Percentiles rank a stretch among this genome's conserved stretches.
Conservation (phyloP, 495 filamentous ascomycete genomes). For the Neurospora cerealis region DNA sequence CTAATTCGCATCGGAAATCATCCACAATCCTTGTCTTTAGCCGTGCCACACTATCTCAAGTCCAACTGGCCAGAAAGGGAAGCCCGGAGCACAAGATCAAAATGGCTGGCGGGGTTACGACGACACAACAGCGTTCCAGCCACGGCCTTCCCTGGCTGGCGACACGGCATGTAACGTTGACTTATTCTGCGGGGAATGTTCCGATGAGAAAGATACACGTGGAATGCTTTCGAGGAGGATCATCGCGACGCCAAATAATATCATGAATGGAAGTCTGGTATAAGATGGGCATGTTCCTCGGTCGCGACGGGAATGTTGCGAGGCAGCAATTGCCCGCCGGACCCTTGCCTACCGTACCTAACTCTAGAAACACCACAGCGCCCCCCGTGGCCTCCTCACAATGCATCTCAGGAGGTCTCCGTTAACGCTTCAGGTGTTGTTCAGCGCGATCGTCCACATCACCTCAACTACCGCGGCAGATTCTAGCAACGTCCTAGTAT, state of each 20-base stretch:
- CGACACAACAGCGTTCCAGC: background rate
- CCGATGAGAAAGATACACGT: background rate
- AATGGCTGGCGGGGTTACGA: background rate
- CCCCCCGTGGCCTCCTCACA: background rate
- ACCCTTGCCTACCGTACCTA: background rate
- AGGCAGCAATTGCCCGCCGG: background rate
- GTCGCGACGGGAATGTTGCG: background rate
- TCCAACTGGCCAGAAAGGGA: background rate
- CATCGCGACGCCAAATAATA: background rate
- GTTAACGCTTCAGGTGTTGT: background rate
- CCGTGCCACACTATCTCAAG: background rate
- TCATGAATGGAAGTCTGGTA: background rate
- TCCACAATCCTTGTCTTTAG: background rate
- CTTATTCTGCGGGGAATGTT: background rate
- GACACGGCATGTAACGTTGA: background rate
- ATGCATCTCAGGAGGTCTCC: background rate
- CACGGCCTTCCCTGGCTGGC: background rate
- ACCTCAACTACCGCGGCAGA: background rate
- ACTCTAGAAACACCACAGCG: background rate
- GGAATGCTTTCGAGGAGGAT: background rate
- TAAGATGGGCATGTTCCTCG: background rate
- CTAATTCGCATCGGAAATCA: background rate
- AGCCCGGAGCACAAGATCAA: background rate
- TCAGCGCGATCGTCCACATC: background rate
- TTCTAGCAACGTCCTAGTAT: constrained; percentile 1